phyloP scores from a whole-genome alignment of 805 yeast genomes.

The Kregervanrija pseudodelftensis region DNA sequence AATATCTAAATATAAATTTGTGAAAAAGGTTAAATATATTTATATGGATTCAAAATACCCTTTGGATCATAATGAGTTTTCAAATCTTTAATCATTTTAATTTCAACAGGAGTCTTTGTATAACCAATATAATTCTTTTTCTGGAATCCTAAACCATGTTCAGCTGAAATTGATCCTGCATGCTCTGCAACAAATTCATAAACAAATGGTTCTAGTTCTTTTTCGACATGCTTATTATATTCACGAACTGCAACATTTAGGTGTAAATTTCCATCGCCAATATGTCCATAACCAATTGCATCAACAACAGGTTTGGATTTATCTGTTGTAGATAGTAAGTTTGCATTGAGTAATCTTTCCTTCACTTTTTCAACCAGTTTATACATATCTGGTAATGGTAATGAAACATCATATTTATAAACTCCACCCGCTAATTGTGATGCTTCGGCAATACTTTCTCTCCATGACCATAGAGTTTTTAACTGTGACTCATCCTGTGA shows the following conservation, averaged over 20 bases:
- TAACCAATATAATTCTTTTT: constrained; percentile 86
- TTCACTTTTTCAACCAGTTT: constrained; percentile 76
- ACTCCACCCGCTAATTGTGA: constrained; percentile 85
- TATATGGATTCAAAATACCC: constrained; percentile 89
- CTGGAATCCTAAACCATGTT: constrained; percentile 96
- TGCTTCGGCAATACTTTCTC: constrained; percentile 91
- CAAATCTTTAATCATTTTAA: constrained; percentile 67
- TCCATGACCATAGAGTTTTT: constrained; percentile 85
- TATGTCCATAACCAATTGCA: constrained; percentile 96
- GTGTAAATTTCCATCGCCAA: constrained; percentile 96
- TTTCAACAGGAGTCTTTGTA: constrained; percentile 67
- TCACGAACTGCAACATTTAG: constrained; percentile 85
- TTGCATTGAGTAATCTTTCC: constrained; percentile 46
- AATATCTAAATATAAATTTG: background rate
- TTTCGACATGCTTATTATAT: constrained; percentile 73
- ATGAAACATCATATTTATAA: constrained; percentile 92
- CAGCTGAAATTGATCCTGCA: constrained; percentile 91
- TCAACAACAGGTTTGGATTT: constrained; percentile 68
- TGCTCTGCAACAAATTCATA: constrained; percentile 76
- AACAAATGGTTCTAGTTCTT: constrained; percentile 84
- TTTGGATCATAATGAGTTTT: constrained; percentile 87
- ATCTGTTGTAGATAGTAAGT: constrained; percentile 56
- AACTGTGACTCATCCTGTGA: constrained; percentile 93
- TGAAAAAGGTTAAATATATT: constrained; percentile 48
- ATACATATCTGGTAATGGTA: constrained; percentile 78